Percentiles rank a stretch among this genome's conserved stretches.
Evolutionary conservation across 169 alveolate species (phyloP).

Genomic region (Neospora caninum): DNA sequence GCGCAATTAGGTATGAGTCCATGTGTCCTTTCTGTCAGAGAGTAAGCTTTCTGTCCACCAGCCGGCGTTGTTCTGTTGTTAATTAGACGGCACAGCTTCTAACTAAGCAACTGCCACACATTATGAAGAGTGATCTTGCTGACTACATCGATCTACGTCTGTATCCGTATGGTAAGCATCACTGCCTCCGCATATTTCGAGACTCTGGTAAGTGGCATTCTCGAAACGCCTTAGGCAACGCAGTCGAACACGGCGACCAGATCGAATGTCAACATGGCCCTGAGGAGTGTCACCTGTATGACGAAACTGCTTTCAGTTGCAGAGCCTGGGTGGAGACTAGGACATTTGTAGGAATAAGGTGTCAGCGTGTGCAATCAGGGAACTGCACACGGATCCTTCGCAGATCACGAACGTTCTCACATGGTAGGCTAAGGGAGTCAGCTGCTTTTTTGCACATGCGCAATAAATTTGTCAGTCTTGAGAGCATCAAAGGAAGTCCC

Average conservation of each 20-base stretch:
- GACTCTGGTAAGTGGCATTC: not conserved
- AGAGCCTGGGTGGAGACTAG: not conserved
- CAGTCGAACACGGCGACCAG: slow-evolving; percentile 16
- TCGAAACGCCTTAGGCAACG: not conserved
- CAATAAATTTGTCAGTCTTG: not conserved
- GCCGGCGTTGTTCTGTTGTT: not conserved
- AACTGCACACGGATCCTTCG: not conserved
- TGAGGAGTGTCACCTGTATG: not conserved
- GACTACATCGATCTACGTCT: slow-evolving; percentile 15
- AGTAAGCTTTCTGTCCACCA: not conserved
- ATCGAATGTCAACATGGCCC: slow-evolving; percentile 11
- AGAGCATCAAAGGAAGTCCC: not conserved
- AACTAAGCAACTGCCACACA: not conserved
- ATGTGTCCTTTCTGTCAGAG: slow-evolving; percentile 29
- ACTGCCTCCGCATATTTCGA: too few relatives aligned
- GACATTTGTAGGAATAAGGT: not conserved
- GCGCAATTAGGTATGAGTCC: slow-evolving; percentile 8
- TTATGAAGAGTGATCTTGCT: slow-evolving; percentile 27
- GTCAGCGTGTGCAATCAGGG: slow-evolving; percentile 20
- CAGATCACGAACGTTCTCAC: slow-evolving; percentile 23
- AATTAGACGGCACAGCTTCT: not conserved
- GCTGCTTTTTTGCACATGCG: not conserved
- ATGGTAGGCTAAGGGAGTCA: not conserved
- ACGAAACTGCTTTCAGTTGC: not conserved
- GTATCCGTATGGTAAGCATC: slow-evolving; percentile 1